Evolutionary conservation across 139 green algal genomes (phyloP).

Genomic region (Chlorella sp.): DNA sequence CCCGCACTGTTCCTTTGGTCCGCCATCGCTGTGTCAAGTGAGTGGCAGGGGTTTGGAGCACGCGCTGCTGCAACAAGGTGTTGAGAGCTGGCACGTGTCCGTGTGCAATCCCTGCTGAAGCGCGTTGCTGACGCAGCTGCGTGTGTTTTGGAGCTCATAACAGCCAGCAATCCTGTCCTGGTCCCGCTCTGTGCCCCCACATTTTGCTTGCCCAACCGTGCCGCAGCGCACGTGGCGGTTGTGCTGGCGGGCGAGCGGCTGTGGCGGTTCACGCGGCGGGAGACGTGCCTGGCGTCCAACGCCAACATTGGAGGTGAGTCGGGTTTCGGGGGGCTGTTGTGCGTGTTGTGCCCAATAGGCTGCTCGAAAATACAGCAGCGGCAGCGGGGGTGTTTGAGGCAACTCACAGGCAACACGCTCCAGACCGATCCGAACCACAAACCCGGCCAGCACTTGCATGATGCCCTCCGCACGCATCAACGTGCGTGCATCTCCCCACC

Average conservation of each 20-base stretch:
- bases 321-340: too few relatives aligned
- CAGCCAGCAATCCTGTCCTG: background rate
- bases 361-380: too few relatives aligned
- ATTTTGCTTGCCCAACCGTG: too few relatives aligned
- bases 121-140: background rate
- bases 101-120: background rate
- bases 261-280: constrained; percentile 61
- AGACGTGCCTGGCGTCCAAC: constrained; percentile 88
- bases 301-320: constrained; percentile 88
- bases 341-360: background rate
- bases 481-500: too few relatives aligned
- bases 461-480: too few relatives aligned
- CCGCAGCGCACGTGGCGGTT: constrained; percentile 58
- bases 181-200: background rate
- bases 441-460: too few relatives aligned
- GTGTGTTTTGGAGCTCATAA: background rate
- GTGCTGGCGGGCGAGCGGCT: constrained; percentile 68
- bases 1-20: constrained; percentile 89
- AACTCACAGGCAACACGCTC: too few relatives aligned
- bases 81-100: background rate
- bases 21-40: constrained; percentile 62
- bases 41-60: background rate
- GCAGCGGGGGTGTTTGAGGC: too few relatives aligned
- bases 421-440: too few relatives aligned
- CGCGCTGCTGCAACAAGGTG: background rate